Conservation (phyloP, 2,329 filamentous ascomycete species). For the Fusarium chaquense region DNA sequence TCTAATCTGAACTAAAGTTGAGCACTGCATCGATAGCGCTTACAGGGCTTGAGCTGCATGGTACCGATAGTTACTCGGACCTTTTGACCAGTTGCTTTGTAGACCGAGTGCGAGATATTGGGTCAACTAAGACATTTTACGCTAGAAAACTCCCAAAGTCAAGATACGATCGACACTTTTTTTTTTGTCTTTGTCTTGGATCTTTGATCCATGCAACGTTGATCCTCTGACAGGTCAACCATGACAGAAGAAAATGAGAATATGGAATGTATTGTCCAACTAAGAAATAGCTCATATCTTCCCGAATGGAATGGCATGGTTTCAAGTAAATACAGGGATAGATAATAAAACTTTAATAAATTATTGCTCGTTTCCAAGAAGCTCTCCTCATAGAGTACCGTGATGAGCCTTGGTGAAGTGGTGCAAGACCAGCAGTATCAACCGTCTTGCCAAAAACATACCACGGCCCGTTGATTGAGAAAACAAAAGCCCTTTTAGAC, state of each 20-base stretch:
- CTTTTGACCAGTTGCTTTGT: neutral
- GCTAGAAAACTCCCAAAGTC: neutral
- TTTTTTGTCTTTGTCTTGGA: neutral
- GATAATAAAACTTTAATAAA: neutral
- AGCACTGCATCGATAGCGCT: conserved; percentile 12
- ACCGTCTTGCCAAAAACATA: neutral
- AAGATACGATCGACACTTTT: neutral
- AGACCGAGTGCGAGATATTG: neutral
- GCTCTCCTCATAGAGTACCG: neutral
- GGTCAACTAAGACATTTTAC: neutral
- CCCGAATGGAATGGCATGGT: no score
- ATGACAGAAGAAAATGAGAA: neutral
- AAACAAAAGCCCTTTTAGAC: neutral
- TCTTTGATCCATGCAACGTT: neutral
- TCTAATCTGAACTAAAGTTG: neutral
- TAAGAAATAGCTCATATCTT: neutral
- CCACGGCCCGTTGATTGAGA: neutral
- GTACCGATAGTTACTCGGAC: neutral
- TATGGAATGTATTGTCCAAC: neutral
- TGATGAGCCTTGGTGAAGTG: neutral
- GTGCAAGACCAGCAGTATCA: neutral
- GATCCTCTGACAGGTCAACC: neutral
- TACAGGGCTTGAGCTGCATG: neutral
- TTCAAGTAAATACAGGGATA: neutral
- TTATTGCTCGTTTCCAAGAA: neutral